These are phyloP conservation scores for Begonia masoniana DNA, from an alignment of 306 rosid species.

Conservation along the genomic window DNA sequence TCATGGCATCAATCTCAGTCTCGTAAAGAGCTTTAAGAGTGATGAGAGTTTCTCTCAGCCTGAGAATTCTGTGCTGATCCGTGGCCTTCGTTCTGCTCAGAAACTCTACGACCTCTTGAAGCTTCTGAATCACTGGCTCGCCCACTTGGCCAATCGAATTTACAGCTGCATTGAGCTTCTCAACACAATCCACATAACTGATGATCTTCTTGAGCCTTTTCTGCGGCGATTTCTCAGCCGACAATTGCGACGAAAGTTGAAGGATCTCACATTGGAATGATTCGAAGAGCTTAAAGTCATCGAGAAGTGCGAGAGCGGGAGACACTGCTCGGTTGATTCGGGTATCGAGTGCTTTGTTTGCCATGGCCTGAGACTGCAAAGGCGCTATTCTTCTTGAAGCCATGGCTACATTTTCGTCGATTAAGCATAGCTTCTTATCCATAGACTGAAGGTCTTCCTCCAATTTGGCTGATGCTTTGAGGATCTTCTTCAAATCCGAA, in stretches of 20 bases:
- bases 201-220: slow-evolving; percentile 30
- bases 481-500: slow-evolving; percentile 38
- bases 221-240: slow-evolving; percentile 12
- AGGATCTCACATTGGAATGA: slow-evolving; percentile 39
- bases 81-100: slow-evolving; percentile 78
- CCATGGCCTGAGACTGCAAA: slow-evolving; percentile 62
- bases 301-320: slow-evolving; percentile 51
- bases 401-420: slow-evolving; percentile 34
- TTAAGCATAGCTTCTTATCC: slow-evolving; percentile 30
- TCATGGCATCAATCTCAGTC: slow-evolving; percentile 61
- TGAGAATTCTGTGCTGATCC: slow-evolving; percentile 32
- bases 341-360: slow-evolving; percentile 65
- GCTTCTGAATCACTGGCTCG: slow-evolving; percentile 62
- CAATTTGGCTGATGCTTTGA: slow-evolving; percentile 24
- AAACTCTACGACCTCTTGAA: slow-evolving; percentile 89
- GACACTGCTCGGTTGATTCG: slow-evolving; percentile 61
- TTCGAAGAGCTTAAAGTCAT: slow-evolving; percentile 41
- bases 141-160: slow-evolving; percentile 39
- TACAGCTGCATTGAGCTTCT: slow-evolving; percentile 34
- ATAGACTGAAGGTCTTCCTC: slow-evolving; percentile 28
- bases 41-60: slow-evolving; percentile 53
- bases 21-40: slow-evolving; percentile 64
- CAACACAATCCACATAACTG: slow-evolving; percentile 46
- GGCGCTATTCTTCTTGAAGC: slow-evolving; percentile 51
- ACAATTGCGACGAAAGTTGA: slow-evolving; percentile 24